A percentile compares a stretch with the other conserved stretches of the same genome.
Evolutionary conservation across 202 grass and related monocot genomes (phyloP).

Genomic region (Digitaria exilis): DNA sequence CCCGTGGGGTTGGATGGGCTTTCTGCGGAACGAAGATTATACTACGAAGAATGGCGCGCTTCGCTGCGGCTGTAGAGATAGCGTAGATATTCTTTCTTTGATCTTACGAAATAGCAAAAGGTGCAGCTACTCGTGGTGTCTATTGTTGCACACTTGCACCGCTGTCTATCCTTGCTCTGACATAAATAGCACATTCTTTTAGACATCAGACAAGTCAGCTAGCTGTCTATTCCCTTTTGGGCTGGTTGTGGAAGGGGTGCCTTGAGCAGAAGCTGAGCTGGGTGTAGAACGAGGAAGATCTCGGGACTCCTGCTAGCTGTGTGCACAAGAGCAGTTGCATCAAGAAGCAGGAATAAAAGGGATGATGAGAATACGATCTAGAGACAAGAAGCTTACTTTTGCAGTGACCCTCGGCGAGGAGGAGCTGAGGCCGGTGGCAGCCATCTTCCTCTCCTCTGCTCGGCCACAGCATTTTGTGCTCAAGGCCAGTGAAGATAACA

Average conservation of each 20-base stretch:
- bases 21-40: no score
- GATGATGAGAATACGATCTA: background rate
- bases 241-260: constrained; percentile 46
- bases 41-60: no score
- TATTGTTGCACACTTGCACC: no score
- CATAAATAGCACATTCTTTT: no score
- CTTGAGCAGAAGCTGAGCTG: constrained; percentile 53
- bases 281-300: constrained; percentile 36
- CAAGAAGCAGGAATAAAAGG: background rate
- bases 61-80: no score
- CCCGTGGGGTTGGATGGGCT: no score
- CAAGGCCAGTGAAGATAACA: constrained; percentile 44
- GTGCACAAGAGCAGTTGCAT: background rate
- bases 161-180: no score
- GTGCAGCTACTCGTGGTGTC: no score
- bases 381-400: constrained; percentile 42
- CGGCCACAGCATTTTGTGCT: constrained; percentile 40
- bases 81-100: no score
- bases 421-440: constrained; percentile 44
- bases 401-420: constrained; percentile 46
- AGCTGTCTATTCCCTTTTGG: no score
- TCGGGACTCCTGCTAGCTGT: constrained; percentile 47
- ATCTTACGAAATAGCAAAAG: no score
- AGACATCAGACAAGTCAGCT: no score
- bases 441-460: constrained; percentile 57